Evolutionary conservation across 2,329 filamentous ascomycete species (phyloP), one percentile per base, ranked within the genome.

Genomic region (Fusarium begoniae): DNA sequence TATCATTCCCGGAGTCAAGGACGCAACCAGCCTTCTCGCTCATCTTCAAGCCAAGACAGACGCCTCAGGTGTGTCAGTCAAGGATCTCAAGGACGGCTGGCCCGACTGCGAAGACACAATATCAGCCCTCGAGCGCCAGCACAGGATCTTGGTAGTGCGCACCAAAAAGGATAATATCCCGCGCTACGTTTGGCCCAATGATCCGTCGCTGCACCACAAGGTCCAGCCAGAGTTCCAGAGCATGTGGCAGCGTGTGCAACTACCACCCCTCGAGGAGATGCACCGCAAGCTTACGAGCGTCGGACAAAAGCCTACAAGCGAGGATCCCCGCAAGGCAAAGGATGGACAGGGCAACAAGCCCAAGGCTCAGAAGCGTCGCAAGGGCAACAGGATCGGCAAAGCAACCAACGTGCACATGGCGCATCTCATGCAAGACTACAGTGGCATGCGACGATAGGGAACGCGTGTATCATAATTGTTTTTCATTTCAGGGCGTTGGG

Each of bases 61-160:
- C 67, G 93, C 94, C 4, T 91, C 92, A 74, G 94, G 94, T 18
- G 90, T 98, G 62, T 88, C 88, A 43, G 94, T 98, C 72, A 95
- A 94, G 81, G 95, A 98, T 78, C 89, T 99, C 70, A 97, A 98
- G 83, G 96, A 99, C 81, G 96, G 96, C 72, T 99, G 96, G 96
- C 91, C 92, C 30, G 92, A 92, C 77, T 97, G 94, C 79, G 91
- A 95, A 69, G 89, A 92, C 26, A 89, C 93, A 15, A 93, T 99
- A 80, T 89, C 93, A 72, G 87, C 90, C 75, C 88, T 99, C 58
- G 96, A 98, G 85, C 84, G 84, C 45, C 90, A 93, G 80, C 92
- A 95, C 79, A 92, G 92, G 82, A 87, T 98, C 51, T 87, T 98
- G 41, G 94, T 98, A 11, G 93, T 94, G 28, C 90, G 95, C 70